phyloP scores from a whole-genome alignment of 768 basidiomycete genomes.

The Leccinellum albellum region DNA sequence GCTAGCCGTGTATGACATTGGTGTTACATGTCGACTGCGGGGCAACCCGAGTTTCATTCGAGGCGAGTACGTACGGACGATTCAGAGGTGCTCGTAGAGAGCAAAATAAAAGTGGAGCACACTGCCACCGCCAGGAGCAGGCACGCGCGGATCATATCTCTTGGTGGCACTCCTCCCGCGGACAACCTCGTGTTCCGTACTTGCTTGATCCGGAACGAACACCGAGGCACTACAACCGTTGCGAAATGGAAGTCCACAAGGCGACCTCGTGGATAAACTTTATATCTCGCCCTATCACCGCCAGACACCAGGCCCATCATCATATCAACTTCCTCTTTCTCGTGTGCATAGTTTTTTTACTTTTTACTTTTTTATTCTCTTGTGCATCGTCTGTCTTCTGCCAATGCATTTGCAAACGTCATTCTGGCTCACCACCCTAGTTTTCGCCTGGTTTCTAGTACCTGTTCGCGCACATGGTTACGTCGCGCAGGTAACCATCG shows the following conservation, averaged over 20 bases:
- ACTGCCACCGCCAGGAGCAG: not conserved
- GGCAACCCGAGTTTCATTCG: not conserved
- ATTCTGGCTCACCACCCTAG: not conserved
- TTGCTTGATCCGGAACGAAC: no score
- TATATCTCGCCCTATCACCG: slow-evolving; percentile 17
- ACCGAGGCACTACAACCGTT: not conserved
- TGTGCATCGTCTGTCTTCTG: not conserved
- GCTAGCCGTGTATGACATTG: not conserved
- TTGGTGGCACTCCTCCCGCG: slow-evolving; percentile 3
- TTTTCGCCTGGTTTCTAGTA: slow-evolving; percentile 9
- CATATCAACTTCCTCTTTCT: not conserved
- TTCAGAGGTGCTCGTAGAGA: not conserved
- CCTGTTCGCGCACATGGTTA: slow-evolving; percentile 43
- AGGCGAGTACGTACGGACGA: not conserved
- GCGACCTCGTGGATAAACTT: slow-evolving; percentile 16
- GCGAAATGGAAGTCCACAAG: slow-evolving; percentile 11
- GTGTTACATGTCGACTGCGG: not conserved
- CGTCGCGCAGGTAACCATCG: slow-evolving; percentile 39
- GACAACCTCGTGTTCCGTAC: not conserved
- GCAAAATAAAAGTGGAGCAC: not conserved
- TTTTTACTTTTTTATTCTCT: not conserved
- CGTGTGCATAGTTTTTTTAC: not conserved
- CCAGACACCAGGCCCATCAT: not conserved
- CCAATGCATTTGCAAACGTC: not conserved
- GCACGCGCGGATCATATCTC: no score